Percentiles rank a stretch among this genome's conserved stretches.
These are phyloP conservation scores for Chaetomium sp. DNA, from an alignment of 2,329 filamentous ascomycete species.

Conservation along the genomic window DNA sequence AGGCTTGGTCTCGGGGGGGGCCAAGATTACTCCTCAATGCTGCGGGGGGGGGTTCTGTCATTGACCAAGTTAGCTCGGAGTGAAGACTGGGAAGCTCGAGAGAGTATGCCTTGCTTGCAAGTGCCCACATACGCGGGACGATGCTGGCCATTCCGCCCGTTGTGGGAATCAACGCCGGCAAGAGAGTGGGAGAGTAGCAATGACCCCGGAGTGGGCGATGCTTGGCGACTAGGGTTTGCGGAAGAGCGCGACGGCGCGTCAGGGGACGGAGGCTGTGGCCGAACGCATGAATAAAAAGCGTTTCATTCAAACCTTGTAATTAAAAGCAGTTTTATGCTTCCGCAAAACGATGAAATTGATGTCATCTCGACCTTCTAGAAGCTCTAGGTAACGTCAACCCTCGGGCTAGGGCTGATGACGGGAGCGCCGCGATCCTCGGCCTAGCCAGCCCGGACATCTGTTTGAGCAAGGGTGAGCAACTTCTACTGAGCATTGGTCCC, in stretches of 20 bases:
- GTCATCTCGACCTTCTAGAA: slow-evolving; percentile 42
- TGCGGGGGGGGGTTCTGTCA: slow-evolving; percentile 21
- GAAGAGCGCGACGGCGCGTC: slow-evolving; percentile 12
- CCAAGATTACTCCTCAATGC: slow-evolving; percentile 48
- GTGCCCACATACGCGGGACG: background rate
- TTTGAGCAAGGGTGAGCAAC: background rate
- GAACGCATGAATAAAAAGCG: slow-evolving; percentile 51
- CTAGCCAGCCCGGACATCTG: background rate
- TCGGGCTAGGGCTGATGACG: slow-evolving; percentile 3
- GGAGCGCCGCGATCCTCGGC: background rate
- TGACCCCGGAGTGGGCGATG: background rate
- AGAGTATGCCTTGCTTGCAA: background rate
- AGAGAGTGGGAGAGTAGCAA: background rate
- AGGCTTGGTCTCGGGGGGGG: slow-evolving; percentile 36
- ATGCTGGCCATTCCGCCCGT: background rate
- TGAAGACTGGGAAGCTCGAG: background rate
- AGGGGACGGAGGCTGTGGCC: slow-evolving; percentile 35
- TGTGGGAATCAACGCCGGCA: background rate
- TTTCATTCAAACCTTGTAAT: slow-evolving; percentile 52
- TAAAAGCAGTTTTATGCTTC: slow-evolving; percentile 52
- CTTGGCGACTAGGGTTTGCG: slow-evolving; percentile 30
- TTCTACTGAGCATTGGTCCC: background rate
- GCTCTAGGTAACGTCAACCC: slow-evolving; percentile 37
- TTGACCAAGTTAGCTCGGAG: background rate
- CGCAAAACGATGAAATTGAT: slow-evolving; percentile 36